Evolutionary conservation across 306 rosid species (phyloP), one percentile per base, ranked within the genome.

Genomic region (Vicia faba): DNA sequence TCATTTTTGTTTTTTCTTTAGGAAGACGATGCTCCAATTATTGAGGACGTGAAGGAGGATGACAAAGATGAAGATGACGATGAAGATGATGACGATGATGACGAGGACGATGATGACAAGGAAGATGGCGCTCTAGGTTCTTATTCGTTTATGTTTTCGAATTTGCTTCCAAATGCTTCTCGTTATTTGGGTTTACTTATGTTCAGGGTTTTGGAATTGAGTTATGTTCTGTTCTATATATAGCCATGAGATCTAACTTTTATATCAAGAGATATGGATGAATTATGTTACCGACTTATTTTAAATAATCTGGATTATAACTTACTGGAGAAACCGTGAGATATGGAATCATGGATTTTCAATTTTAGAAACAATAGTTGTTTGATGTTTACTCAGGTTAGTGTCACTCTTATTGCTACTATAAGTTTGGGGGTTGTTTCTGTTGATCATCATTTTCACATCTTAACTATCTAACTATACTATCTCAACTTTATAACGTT

Each of bases 31-130:
- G 83, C 82, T 49, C 89, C 87, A 11, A 71, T 85, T 44, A 84
- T 89, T 3, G 95, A 89, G 83, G 96, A 89, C 39, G 89, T 87
- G 18, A 89, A 87, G 72, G 91, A 86, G 7, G 90, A 83, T 18
- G 92, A 85, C 44, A 58, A 82, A 5, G 85, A 85, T 4, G 82
- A 85, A 0, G 87, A 55, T 0, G 91, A 83, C 0, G 87, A 78
- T 0, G 90, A 78, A 0, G 91, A 85, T 0, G 91, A 88, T 0
- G 96, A 89, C 0, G 91, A 86, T 0, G 95, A 84, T 0, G 91
- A 86, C 0, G 96, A 82, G 0, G 91, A 84, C 0, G 90, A 87
- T 5, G 88, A 84, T 15, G 88, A 84, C 43, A 74, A 87, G 69
- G 95, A 87, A 43, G 96, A 84, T 0, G 89, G 81, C 1, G 79